Evolutionary conservation across 2,329 filamentous ascomycete genomes (phyloP), one percentile per base, ranked within the genome.

Genomic region (Sporothrix brasiliensis): DNA sequence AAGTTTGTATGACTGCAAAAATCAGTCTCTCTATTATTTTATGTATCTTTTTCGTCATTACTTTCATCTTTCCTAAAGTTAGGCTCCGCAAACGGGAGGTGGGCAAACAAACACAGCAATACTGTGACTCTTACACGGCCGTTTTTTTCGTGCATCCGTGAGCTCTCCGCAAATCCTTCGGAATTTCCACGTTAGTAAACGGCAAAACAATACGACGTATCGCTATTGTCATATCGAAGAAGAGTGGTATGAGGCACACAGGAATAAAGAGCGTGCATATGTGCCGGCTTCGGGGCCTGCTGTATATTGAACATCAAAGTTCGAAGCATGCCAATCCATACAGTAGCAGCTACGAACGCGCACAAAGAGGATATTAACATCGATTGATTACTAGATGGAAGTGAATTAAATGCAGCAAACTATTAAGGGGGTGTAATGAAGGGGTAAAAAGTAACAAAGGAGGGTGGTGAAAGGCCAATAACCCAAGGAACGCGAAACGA

Each of bases 361-460:
- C n/a, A 11, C 19, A 10, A 7, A 47, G 11, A 16, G 9, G n/a
- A 14, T 52, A 19, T 34, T 2, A 47, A 47, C 39, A 61, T 67
- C 13, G 30, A 44, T 44, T 30, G 30, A 39, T 27, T 41, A 54
- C 30, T 56, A 27, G 27, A 68, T 34, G 30, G 16, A 21, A 50
- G 14, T 65, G 41, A 54, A 10, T 27, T 53, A 68, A 63, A n/a
- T 53, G 44, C 60, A 52, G 27, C 21, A 66, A 47, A 71, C 66
- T 69, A 71, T 69, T 69, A 71, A 66, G 60, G 56, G 69, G 56
- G 54, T 68, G 56, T 58, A 50, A 53, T 60, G 34, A 24, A 47
- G n/a, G 67, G 30, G n/a, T 63, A 24, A 65, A 50, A 49, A 44
- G 56, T 60, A 39, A 47, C 53, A 52, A 66, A 67, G 49, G 63